Evolutionary conservation across 306 rosid genomes (phyloP).

Genomic region (Rubus idaeus): DNA sequence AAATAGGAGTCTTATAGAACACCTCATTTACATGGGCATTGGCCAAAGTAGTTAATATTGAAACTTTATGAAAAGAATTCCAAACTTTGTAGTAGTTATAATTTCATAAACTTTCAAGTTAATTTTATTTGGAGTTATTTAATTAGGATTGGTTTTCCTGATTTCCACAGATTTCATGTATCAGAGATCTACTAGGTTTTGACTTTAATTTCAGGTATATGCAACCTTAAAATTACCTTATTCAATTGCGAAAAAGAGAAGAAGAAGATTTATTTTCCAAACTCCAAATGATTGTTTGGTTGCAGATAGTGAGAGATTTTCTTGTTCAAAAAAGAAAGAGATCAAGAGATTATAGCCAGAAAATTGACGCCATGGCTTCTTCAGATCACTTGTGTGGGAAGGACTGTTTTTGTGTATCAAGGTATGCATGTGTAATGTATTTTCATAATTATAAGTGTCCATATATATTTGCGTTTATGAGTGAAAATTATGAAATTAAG

Average conservation of each 20-base stretch:
- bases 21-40: no score
- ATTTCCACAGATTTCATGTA: neutral
- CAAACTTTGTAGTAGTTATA: no score
- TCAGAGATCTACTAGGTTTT: neutral
- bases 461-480: neutral
- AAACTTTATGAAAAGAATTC: no score
- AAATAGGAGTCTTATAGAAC: no score
- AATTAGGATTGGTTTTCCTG: neutral
- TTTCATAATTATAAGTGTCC: neutral
- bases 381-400: neutral
- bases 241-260: neutral
- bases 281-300: no score
- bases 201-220: neutral
- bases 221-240: neutral
- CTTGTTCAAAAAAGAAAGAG: neutral
- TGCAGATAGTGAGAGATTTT: no score
- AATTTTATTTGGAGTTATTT: neutral
- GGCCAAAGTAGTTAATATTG: no score
- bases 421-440: neutral
- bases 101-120: no score
- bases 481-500: neutral
- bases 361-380: neutral
- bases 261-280: neutral
- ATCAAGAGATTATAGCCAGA: neutral
- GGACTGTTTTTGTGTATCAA: neutral